Percentiles rank a stretch among this genome's conserved stretches.
Evolutionary conservation across 257 asterid species (phyloP).

Genomic region (Perilla frutescens): DNA sequence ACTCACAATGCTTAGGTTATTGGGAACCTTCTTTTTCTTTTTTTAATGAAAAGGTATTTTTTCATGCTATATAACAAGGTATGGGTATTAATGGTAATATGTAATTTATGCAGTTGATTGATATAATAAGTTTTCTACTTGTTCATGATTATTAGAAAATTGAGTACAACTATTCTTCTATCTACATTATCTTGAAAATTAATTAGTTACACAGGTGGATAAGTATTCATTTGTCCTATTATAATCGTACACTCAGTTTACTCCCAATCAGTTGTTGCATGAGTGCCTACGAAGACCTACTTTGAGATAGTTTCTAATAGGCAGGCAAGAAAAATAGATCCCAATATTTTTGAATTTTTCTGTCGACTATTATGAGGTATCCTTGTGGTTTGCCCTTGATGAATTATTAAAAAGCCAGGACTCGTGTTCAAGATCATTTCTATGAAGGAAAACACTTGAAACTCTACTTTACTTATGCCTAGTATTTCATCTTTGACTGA

Average conservation of each 20-base stretch:
- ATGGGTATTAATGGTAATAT: slow-evolving; percentile 3
- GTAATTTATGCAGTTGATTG: slow-evolving; percentile 1
- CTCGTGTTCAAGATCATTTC: slow-evolving; percentile 17
- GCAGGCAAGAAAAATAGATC: not conserved
- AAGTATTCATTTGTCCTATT: not conserved
- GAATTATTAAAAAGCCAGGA: not conserved
- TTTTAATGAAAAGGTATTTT: not conserved
- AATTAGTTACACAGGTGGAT: slow-evolving; percentile 1
- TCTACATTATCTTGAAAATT: slow-evolving; percentile 3
- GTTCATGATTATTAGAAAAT: slow-evolving; percentile 20
- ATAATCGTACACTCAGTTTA: not conserved
- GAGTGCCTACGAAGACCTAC: slow-evolving; percentile 2
- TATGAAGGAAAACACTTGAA: slow-evolving; percentile 14
- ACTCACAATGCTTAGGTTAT: too few species aligned
- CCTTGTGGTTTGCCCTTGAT: slow-evolving; percentile 15
- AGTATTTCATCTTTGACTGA: slow-evolving; percentile 36
- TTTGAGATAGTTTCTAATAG: slow-evolving; percentile 18
- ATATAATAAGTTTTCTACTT: not conserved
- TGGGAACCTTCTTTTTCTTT: too few species aligned
- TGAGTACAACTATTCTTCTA: not conserved
- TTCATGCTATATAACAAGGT: not conserved
- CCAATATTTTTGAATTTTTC: slow-evolving; percentile 4
- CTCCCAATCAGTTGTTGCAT: not conserved
- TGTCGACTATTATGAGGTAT: not conserved
- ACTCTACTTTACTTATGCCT: slow-evolving; percentile 26